Conservation (phyloP, 768 basidiomycete species). For the Phanerodontia chrysosporium region DNA sequence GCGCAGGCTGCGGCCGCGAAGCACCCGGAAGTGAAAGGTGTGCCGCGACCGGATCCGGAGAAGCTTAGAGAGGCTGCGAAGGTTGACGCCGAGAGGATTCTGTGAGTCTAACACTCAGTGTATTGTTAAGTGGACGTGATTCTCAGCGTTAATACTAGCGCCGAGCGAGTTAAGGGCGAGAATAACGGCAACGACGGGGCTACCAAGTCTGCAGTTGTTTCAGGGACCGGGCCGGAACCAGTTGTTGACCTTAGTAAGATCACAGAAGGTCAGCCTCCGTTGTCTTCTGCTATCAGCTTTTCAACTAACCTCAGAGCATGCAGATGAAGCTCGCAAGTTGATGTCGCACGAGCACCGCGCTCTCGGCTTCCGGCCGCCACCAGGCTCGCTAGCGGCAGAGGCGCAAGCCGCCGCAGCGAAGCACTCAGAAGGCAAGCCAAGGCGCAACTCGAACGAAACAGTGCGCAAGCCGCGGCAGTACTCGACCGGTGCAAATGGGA, state of each 20-base stretch:
- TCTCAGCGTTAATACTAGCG: conserved; percentile 2
- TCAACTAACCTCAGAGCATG: background rate
- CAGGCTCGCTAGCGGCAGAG: conserved; percentile 26
- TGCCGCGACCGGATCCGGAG: conserved; percentile 6
- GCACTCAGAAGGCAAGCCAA: conserved; percentile 16
- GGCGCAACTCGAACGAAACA: conserved; percentile 4
- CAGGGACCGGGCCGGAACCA: background rate
- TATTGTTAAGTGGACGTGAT: background rate
- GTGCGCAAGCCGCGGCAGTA: background rate
- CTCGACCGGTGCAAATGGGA: background rate
- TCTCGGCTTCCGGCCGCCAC: conserved; percentile 28
- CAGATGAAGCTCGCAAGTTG: conserved; percentile 22
- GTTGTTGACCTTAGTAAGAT: conserved; percentile 19
- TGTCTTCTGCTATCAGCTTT: background rate
- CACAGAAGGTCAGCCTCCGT: conserved; percentile 13
- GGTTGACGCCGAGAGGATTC: conserved; percentile 23
- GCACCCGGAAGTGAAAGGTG: conserved; percentile 23
- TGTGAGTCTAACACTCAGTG: conserved; percentile 7
- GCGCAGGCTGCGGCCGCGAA: conserved; percentile 32
- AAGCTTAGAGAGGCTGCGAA: conserved; percentile 24
- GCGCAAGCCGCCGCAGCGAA: conserved; percentile 25
- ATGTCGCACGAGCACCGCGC: conserved; percentile 28
- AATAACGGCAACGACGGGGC: background rate
- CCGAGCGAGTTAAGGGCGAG: conserved; percentile 12
- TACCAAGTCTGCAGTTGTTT: background rate